Evolutionary conservation across 345 rosid genomes (phyloP), one percentile per base, ranked within the genome.

Genomic region (Lumnitzera littorea): DNA sequence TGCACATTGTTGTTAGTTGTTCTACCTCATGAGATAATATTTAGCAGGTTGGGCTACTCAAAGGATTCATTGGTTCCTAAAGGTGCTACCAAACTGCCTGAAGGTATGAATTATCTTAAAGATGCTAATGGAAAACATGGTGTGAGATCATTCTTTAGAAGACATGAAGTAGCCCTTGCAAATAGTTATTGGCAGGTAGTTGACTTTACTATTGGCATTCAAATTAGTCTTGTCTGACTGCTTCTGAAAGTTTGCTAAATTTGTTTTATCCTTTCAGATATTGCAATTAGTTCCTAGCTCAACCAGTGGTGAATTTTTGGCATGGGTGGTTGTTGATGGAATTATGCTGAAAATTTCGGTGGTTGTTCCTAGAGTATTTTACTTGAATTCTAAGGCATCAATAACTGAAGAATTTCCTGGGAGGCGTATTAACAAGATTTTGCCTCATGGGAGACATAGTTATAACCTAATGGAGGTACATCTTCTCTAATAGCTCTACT

Each of bases 301-400:
- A 51, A 83, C 56, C 47, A 66, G 51, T 27, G 94, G 98, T 20
- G 77, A 73, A 36, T 78, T 85, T 81, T 82, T 68, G 41, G 96
- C 98, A 57, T 92, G 98, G 98, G 84, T 87, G 53, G 82, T 89
- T 72, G 94, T 80, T 64, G 84, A 92, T 62, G 98, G 91, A 70
- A 78, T 89, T 70, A 92, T 92, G 98, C 76, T 85, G 65, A 92
- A 85, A 78, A 80, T 89, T 65, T 96, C 97, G 74, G 58, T 92
- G 69, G 75, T 69, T 31, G 75, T 85, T 78, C 96, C 91, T 57
- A 75, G 91, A 73, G 87, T 87, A 58, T 87, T 84, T 68, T 89
- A 87, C 72, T 79, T 92, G 51, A 92, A 87, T 78, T 85, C 85
- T 62, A 92, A 80, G 76, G 82, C 74, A 66, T 71, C 81, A 43